These are phyloP conservation scores for Xerophyta viscosa DNA, from an alignment of 106 monocot genomes.

Conservation along the genomic window DNA sequence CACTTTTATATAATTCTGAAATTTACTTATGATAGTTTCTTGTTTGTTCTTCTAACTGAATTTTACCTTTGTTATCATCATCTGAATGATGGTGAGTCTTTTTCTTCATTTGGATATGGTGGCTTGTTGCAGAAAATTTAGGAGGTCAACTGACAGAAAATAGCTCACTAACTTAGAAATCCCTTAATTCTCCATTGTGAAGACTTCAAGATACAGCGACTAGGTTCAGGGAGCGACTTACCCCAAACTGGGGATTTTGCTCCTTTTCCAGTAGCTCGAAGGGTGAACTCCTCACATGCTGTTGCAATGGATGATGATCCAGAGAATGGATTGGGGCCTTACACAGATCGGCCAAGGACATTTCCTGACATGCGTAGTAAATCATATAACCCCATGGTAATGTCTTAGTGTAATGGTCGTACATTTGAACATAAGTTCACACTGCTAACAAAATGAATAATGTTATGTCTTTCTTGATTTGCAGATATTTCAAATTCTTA, in stretches of 20 bases:
- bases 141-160: background rate
- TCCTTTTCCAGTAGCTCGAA: constrained; percentile 65
- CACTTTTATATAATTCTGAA: too few relatives aligned
- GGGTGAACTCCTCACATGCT: constrained; percentile 65
- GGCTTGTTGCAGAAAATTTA: background rate
- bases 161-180: background rate
- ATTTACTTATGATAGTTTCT: too few relatives aligned
- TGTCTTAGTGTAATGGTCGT: too few relatives aligned
- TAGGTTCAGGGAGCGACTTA: constrained; percentile 83
- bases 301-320: constrained; percentile 79
- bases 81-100: too few relatives aligned
- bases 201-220: constrained; percentile 82
- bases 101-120: background rate
- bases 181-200: background rate
- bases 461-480: constrained; percentile 3
- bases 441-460: background rate
- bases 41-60: too few relatives aligned
- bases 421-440: background rate
- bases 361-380: constrained; percentile 76
- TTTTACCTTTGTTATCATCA: too few relatives aligned
- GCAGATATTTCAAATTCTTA: constrained; percentile 72
- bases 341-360: constrained; percentile 58
- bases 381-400: constrained; percentile 69
- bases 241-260: constrained; percentile 78
- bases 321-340: constrained; percentile 60